Evolutionary conservation across 2,329 filamentous ascomycete genomes (phyloP).

Genomic region (Fusarium abutilonis): DNA sequence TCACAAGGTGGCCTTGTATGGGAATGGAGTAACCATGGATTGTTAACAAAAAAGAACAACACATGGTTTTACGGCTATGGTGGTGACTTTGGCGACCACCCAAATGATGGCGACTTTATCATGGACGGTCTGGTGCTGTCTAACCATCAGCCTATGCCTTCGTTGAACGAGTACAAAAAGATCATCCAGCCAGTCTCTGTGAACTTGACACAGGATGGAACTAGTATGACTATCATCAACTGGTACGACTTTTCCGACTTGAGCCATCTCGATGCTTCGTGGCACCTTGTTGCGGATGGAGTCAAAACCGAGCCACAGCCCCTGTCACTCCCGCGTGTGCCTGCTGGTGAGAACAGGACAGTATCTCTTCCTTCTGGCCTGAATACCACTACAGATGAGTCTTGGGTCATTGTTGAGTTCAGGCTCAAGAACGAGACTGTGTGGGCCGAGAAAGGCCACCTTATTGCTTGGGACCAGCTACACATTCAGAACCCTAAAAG

Average conservation of each 20-base stretch:
- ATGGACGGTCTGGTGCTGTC: constrained; percentile 60
- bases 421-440: background rate
- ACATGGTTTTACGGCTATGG: constrained; percentile 57
- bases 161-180: constrained; percentile 24
- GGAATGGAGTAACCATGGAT: constrained; percentile 69
- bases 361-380: accelerated
- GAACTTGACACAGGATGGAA: accelerated
- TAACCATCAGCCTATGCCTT: constrained; percentile 22
- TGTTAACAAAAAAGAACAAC: constrained; percentile 13
- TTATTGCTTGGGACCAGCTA: constrained; percentile 26
- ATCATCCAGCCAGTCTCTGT: constrained; percentile 21
- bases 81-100: constrained; percentile 69
- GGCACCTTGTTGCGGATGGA: constrained; percentile 16
- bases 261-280: constrained; percentile 11
- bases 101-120: constrained; percentile 68
- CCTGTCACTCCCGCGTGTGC: background rate
- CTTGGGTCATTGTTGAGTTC: constrained; percentile 19
- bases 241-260: constrained; percentile 28
- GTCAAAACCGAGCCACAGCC: background rate
- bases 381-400: background rate
- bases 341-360: background rate
- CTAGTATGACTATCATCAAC: background rate
- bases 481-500: background rate
- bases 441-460: constrained; percentile 6
- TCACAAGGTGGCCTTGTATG: constrained; percentile 72